Evolutionary conservation across 2,329 filamentous ascomycete genomes (phyloP).

Genomic region (Penicillium paneum): DNA sequence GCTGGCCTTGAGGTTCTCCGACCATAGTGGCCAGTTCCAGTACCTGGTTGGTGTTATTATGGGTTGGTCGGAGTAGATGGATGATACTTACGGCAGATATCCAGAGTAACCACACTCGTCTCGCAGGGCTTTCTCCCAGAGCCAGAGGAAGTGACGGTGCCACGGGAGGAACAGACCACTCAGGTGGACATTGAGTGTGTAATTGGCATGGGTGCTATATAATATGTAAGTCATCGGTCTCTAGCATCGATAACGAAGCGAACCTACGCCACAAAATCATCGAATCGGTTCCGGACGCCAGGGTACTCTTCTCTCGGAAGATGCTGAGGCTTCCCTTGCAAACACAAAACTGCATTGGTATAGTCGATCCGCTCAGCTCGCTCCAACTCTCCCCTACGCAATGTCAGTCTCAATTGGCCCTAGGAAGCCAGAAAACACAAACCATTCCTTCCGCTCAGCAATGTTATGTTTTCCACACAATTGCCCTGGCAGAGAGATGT

Average conservation of each 20-base stretch:
- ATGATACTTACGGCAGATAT: conserved; percentile 16
- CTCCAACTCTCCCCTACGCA: conserved; percentile 19
- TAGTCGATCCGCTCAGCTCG: conserved; percentile 20
- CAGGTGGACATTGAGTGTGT: conserved; percentile 25
- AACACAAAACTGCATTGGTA: conserved; percentile 25
- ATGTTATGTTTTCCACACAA: neutral
- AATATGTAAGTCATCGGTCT: neutral
- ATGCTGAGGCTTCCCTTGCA: conserved; percentile 17
- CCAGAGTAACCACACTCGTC: conserved; percentile 39
- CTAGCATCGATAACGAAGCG: neutral
- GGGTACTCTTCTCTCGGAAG: conserved; percentile 22
- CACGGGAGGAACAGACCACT: conserved; percentile 29
- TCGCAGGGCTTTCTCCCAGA: conserved; percentile 30
- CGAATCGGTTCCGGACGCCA: conserved; percentile 25
- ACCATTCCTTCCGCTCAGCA: conserved; percentile 18
- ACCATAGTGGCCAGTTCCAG: conserved; percentile 47
- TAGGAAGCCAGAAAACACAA: neutral
- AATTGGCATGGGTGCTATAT: conserved; percentile 26
- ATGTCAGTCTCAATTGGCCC: neutral
- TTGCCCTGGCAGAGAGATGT: neutral
- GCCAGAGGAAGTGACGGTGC: conserved; percentile 32
- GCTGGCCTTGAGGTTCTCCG: conserved; percentile 37
- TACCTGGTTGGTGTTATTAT: conserved; percentile 29
- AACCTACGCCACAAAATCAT: conserved; percentile 32
- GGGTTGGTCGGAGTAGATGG: neutral